Evolutionary conservation across 148 eudicot species (phyloP).

Genomic region (Heliamphora exappendiculata): DNA sequence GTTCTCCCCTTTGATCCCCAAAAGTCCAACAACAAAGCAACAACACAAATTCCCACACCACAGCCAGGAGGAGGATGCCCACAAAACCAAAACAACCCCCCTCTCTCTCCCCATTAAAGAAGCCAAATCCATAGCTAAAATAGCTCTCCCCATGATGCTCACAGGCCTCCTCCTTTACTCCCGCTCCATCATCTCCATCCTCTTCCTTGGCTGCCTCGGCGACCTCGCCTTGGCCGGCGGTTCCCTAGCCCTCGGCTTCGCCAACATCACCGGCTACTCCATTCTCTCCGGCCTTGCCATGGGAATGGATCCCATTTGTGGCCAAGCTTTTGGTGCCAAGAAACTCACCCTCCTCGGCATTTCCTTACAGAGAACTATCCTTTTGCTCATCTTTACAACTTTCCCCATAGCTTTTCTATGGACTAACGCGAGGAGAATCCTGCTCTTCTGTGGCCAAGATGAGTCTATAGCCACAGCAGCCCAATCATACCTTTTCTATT

Average conservation of each 20-base stretch:
- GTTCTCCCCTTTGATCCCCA: conserved; percentile 20
- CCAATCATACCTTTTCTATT: conserved; percentile 32
- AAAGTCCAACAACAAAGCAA: conserved; percentile 18
- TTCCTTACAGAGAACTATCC: conserved; percentile 36
- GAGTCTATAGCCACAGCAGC: conserved; percentile 31
- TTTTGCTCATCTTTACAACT: conserved; percentile 32
- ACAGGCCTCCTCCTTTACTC: conserved; percentile 43
- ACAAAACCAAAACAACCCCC: neutral
- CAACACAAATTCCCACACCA: neutral
- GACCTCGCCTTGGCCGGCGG: conserved; percentile 59
- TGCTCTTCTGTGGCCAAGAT: conserved; percentile 38
- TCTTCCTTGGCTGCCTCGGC: conserved; percentile 47
- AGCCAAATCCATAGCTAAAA: conserved; percentile 21
- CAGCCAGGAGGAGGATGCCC: neutral
- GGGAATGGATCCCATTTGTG: conserved; percentile 73
- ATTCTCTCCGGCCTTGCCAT: conserved; percentile 44
- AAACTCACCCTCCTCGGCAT: conserved; percentile 28
- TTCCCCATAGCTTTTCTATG: conserved; percentile 45
- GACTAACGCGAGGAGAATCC: conserved; percentile 40
- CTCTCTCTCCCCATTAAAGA: conserved; percentile 12
- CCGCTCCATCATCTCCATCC: conserved; percentile 44
- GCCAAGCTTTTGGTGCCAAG: conserved; percentile 53
- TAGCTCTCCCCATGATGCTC: conserved; percentile 43
- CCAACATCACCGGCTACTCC: conserved; percentile 53
- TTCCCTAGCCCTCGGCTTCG: conserved; percentile 49